These are phyloP conservation scores for Penicillium sp. DNA, from an alignment of 2,329 filamentous ascomycete species.

Conservation along the genomic window DNA sequence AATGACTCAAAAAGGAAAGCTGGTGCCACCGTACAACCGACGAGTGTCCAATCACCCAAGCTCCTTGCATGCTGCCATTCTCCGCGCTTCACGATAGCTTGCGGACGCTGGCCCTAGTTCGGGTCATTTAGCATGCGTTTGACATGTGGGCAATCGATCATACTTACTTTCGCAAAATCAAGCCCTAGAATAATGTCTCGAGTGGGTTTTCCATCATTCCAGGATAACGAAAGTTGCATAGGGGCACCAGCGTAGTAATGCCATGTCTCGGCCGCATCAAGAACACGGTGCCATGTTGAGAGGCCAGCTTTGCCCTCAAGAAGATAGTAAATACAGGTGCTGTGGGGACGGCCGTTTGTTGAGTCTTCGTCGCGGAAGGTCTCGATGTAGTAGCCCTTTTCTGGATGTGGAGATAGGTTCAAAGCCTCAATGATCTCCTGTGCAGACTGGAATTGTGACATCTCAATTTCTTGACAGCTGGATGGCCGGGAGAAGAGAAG, in stretches of 20 bases:
- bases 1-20: background rate
- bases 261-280: constrained; percentile 52
- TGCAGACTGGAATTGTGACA: background rate
- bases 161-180: background rate
- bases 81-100: background rate
- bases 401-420: constrained; percentile 45
- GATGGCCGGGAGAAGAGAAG: too few species aligned
- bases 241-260: constrained; percentile 56
- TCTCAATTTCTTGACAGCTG: background rate
- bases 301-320: constrained; percentile 45
- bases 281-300: constrained; percentile 53
- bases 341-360: constrained; percentile 40
- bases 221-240: constrained; percentile 26
- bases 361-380: constrained; percentile 45
- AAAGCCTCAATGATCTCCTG: constrained; percentile 47
- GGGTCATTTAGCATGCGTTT: background rate
- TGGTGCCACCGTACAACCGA: background rate
- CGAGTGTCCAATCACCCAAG: background rate
- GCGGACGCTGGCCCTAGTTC: background rate
- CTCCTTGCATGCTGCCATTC: background rate
- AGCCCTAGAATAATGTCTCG: background rate
- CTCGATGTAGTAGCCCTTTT: constrained; percentile 52
- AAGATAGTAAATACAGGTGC: constrained; percentile 55
- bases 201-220: background rate
- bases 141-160: background rate